phyloP scores from a whole-genome alignment of 2,329 filamentous ascomycete genomes.

The Alternaria incomplexa region DNA sequence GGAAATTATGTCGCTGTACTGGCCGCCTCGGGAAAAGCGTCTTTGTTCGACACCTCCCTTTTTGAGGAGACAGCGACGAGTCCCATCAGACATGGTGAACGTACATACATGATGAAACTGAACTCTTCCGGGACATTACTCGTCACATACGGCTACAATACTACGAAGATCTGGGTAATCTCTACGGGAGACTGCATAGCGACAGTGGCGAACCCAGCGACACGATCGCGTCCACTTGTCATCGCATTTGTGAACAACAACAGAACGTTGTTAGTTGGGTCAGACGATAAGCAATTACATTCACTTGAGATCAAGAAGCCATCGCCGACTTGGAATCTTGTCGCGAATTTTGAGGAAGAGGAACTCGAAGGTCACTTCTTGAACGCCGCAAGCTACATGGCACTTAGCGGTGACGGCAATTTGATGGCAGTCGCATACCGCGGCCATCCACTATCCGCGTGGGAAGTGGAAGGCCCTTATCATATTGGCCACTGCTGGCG shows the following conservation, averaged over 20 bases:
- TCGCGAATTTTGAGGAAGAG: not conserved
- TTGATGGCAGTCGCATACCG: not conserved
- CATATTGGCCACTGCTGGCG: not conserved
- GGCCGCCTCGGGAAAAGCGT: not conserved
- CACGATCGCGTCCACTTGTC: not conserved
- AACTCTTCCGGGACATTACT: not conserved
- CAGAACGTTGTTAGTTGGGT: not conserved
- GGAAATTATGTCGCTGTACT: not conserved
- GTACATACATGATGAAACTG: not conserved
- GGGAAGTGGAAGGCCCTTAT: not conserved
- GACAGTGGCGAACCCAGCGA: not conserved
- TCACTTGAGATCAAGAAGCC: not conserved
- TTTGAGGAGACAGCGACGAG: not conserved
- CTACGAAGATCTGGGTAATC: not conserved
- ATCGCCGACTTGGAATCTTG: not conserved
- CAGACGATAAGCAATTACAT: not conserved
- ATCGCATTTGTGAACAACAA: not conserved
- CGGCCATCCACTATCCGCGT: not conserved
- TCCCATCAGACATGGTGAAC: not conserved
- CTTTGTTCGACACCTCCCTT: not conserved
- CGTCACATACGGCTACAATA: not conserved
- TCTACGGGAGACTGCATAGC: not conserved
- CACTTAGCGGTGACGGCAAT: not conserved
- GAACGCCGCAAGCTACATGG: not conserved
- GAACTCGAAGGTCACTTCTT: not conserved